Conservation (phyloP, 176 grass and related monocot genomes). For the Bonia amplexicaulis region DNA sequence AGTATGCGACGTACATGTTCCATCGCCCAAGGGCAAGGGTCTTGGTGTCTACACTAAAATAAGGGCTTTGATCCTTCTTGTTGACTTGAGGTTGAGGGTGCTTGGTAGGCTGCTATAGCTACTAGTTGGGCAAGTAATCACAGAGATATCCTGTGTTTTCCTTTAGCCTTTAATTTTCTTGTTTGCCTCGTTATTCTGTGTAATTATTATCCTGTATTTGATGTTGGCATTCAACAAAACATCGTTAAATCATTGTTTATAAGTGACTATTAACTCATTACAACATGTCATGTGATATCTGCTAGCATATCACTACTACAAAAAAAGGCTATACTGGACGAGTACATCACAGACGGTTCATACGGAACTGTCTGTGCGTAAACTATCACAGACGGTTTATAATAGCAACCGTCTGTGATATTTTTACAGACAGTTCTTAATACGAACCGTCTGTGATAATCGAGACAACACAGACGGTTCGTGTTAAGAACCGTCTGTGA, state of each 20-base stretch:
- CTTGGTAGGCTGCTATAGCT: neutral
- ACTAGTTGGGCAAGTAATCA: neutral
- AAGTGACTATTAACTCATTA: neutral
- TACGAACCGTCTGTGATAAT: too few species aligned
- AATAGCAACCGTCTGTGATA: too few species aligned
- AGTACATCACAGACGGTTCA: too few species aligned
- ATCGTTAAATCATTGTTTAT: neutral
- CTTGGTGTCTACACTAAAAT: slow-evolving; percentile 4
- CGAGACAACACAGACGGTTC: too few species aligned
- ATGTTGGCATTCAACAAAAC: neutral
- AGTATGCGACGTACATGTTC: neutral
- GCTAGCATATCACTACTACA: too few species aligned
- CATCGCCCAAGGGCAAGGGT: neutral
- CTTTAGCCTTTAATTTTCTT: neutral
- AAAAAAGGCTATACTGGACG: too few species aligned
- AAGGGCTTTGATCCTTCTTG: slow-evolving; percentile 10
- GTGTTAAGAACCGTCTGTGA: too few species aligned
- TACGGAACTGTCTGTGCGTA: too few species aligned
- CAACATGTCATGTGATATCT: too few species aligned
- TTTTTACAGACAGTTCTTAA: too few species aligned
- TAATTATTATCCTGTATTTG: neutral
- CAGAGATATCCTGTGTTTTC: neutral
- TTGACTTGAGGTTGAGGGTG: neutral
- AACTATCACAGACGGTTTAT: too few species aligned
- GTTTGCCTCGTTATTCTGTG: neutral